phyloP scores from a whole-genome alignment of 2,329 filamentous ascomycete species.

The Apiospora pterosperma region DNA sequence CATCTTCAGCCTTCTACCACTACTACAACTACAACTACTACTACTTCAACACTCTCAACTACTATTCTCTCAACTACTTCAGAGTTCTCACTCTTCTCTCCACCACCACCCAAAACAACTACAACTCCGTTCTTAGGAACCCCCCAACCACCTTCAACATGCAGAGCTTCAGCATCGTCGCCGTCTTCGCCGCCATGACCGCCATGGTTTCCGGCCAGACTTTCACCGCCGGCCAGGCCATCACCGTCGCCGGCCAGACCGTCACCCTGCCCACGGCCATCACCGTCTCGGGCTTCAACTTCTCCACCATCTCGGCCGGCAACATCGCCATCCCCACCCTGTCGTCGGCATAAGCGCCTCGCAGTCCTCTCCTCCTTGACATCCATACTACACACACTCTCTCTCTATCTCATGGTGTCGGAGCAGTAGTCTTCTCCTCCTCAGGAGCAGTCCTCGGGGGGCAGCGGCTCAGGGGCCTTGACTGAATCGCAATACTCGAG shows the following conservation, averaged over 20 bases:
- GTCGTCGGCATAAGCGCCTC: background rate
- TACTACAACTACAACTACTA: background rate
- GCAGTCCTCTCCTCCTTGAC: background rate
- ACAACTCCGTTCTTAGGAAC: background rate
- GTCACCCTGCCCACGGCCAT: background rate
- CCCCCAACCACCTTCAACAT: background rate
- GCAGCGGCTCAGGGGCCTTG: background rate
- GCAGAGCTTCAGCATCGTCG: background rate
- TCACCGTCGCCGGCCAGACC: background rate
- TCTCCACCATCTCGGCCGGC: background rate
- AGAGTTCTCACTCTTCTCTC: background rate
- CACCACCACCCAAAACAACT: background rate
- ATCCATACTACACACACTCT: background rate
- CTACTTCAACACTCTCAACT: background rate
- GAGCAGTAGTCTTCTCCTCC: no score
- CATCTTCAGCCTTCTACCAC: background rate
- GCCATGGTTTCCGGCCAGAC: background rate
- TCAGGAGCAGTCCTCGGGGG: no score
- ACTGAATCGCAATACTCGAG: background rate
- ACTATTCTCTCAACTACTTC: background rate
- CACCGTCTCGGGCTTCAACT: conserved; percentile 1
- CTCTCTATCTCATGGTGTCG: background rate
- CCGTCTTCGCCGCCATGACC: background rate
- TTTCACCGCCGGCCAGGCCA: background rate
- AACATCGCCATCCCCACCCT: background rate